These are phyloP conservation scores for Meira nashicola DNA, from an alignment of 1,284 basidiomycete genomes.

Conservation along the genomic window DNA sequence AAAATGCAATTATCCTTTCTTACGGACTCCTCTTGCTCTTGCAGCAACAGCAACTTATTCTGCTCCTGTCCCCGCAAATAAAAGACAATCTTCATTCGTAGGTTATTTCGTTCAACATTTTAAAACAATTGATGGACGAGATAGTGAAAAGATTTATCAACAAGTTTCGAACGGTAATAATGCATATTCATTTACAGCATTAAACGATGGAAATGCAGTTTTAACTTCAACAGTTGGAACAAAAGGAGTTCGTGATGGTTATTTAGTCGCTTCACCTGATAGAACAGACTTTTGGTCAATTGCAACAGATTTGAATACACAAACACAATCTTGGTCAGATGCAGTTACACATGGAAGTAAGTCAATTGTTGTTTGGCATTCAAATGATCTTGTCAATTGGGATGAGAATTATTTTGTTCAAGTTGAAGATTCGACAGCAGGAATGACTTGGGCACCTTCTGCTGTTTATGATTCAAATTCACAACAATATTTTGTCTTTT, in stretches of 20 bases:
- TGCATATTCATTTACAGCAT: constrained; percentile 18
- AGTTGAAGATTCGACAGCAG: constrained; percentile 12
- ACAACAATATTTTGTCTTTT: constrained; percentile 15
- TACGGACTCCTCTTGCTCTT: too few relatives aligned
- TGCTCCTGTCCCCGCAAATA: too few relatives aligned
- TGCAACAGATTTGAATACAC: constrained; percentile 24
- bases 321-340: constrained; percentile 16
- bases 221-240: constrained; percentile 20
- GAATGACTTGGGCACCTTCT: constrained; percentile 17
- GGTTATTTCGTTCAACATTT: constrained; percentile 15
- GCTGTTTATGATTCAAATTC: constrained; percentile 7
- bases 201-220: constrained; percentile 21
- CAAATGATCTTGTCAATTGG: constrained; percentile 21
- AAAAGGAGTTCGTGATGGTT: constrained; percentile 22
- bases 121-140: not conserved
- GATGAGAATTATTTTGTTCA: not conserved
- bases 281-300: constrained; percentile 21
- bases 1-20: too few relatives aligned
- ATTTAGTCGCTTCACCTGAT: constrained; percentile 19
- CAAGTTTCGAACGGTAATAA: constrained; percentile 17
- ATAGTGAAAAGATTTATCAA: constrained; percentile 11
- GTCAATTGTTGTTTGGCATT: constrained; percentile 19
- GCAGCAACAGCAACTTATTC: too few relatives aligned
- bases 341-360: constrained; percentile 16
- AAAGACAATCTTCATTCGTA: not conserved